Conservation (phyloP, 805 yeast species). For the Yarrowia yakushimensis region DNA sequence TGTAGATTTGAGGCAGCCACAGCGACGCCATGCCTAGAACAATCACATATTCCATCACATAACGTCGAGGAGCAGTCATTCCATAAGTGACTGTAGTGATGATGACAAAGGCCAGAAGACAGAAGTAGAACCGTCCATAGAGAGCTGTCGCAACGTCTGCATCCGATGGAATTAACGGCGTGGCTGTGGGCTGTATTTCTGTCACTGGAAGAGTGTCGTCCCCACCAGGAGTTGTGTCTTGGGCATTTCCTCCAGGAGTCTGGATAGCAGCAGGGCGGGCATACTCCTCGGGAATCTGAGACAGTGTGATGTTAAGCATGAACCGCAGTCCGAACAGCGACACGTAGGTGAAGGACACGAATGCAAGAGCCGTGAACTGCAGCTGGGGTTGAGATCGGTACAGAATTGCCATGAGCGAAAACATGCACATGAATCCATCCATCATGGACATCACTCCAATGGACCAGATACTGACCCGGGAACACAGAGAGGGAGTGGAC, state of each 20-base stretch:
- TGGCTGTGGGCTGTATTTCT: slow-evolving; percentile 30
- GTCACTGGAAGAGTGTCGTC: slow-evolving; percentile 26
- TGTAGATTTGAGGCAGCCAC: slow-evolving; percentile 85
- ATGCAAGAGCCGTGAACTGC: slow-evolving; percentile 65
- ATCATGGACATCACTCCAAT: slow-evolving; percentile 54
- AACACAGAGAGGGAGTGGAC: slow-evolving; percentile 75
- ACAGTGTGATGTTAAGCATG: slow-evolving; percentile 59
- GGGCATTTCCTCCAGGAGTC: neutral
- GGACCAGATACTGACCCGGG: slow-evolving; percentile 68
- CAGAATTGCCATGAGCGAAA: slow-evolving; percentile 57
- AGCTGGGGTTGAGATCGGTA: slow-evolving; percentile 53
- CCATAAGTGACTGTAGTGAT: slow-evolving; percentile 50
- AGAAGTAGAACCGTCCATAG: slow-evolving; percentile 55
- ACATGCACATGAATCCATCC: slow-evolving; percentile 67
- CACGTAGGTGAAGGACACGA: slow-evolving; percentile 64
- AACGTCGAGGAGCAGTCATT: slow-evolving; percentile 62
- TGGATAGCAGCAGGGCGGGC: slow-evolving; percentile 39
- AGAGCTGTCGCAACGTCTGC: slow-evolving; percentile 57
- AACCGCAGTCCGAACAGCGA: slow-evolving; percentile 74
- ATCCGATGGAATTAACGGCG: slow-evolving; percentile 36
- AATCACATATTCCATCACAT: slow-evolving; percentile 53
- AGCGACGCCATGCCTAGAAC: slow-evolving; percentile 58
- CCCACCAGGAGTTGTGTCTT: slow-evolving; percentile 16
- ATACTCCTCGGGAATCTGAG: slow-evolving; percentile 48
- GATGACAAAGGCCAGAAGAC: slow-evolving; percentile 53